Evolutionary conservation across 1,284 basidiomycete species (phyloP).

Genomic region (Rhizoctonia solani): DNA sequence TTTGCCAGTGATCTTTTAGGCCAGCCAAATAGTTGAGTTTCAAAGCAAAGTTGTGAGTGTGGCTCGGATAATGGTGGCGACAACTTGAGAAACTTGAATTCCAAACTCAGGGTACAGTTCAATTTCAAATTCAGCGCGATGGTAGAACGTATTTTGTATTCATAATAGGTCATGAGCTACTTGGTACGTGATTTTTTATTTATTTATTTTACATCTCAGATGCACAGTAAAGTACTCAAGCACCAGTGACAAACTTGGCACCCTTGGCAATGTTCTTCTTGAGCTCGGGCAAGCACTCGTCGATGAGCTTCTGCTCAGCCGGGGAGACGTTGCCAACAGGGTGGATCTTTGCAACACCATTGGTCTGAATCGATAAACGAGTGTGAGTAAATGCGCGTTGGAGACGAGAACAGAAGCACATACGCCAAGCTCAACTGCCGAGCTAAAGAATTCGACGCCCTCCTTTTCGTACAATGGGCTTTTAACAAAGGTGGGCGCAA

Average conservation of each 20-base stretch:
- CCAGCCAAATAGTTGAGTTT: neutral
- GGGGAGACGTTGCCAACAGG: constrained; percentile 74
- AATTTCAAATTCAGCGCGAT: neutral
- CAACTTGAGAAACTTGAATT: no score
- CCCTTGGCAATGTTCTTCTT: constrained; percentile 98
- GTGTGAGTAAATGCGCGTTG: constrained; percentile 33
- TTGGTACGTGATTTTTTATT: no score
- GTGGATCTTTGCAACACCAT: constrained; percentile 91
- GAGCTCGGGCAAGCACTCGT: constrained; percentile 87
- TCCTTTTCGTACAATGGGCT: constrained; percentile 55
- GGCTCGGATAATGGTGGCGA: no score
- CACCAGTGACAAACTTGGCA: constrained; percentile 65
- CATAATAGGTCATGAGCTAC: no score
- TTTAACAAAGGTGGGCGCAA: constrained; percentile 87
- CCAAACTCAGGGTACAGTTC: neutral
- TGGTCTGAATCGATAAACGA: constrained; percentile 54
- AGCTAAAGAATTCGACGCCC: constrained; percentile 83
- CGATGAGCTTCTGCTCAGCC: constrained; percentile 85
- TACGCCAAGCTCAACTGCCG: constrained; percentile 88
- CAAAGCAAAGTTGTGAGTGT: no score
- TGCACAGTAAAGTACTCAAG: neutral
- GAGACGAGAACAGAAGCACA: constrained; percentile 45
- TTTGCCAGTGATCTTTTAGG: no score
- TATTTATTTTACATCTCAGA: neutral
- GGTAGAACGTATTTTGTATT: no score